Conservation (phyloP, 1,139 yeast genomes). For the Casaregolazyma suthepensis region DNA sequence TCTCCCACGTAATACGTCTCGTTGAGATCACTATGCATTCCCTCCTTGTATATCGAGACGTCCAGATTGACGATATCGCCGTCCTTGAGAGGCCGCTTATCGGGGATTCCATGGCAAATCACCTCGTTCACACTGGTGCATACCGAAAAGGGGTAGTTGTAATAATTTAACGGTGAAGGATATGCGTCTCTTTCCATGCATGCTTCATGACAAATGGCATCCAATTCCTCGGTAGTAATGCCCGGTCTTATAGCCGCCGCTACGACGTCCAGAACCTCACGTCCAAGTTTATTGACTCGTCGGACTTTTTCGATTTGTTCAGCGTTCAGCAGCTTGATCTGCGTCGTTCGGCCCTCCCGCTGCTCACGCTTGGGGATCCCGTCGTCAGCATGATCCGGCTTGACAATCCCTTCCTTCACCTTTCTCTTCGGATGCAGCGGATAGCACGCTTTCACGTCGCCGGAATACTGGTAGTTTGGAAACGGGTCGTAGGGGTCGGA, state of each 20-base stretch:
- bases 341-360: conserved; percentile 60
- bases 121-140: conserved; percentile 94
- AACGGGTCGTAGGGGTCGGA: conserved; percentile 71
- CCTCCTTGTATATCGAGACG: conserved; percentile 76
- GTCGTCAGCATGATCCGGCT: conserved; percentile 78
- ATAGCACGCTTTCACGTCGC: conserved; percentile 68
- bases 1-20: conserved; percentile 98
- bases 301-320: conserved; percentile 71
- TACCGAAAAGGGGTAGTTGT: conserved; percentile 85
- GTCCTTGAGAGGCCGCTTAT: conserved; percentile 73
- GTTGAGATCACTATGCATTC: conserved; percentile 90
- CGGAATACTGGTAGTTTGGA: conserved; percentile 69
- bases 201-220: conserved; percentile 78
- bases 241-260: conserved; percentile 84
- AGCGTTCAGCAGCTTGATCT: conserved; percentile 54
- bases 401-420: conserved; percentile 63
- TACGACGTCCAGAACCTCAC: conserved; percentile 83
- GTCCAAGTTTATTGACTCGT: conserved; percentile 64
- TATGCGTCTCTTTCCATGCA: conserved; percentile 85
- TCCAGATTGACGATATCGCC: conserved; percentile 95
- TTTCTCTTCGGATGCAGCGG: conserved; percentile 70
- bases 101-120: conserved; percentile 97
- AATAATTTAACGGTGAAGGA: conserved; percentile 94
- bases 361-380: conserved; percentile 82
- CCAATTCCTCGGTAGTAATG: conserved; percentile 88